Base-by-base conservation (phyloP, 495 filamentous ascomycete genomes). In the Aspergillus incahuasiensis region DNA sequence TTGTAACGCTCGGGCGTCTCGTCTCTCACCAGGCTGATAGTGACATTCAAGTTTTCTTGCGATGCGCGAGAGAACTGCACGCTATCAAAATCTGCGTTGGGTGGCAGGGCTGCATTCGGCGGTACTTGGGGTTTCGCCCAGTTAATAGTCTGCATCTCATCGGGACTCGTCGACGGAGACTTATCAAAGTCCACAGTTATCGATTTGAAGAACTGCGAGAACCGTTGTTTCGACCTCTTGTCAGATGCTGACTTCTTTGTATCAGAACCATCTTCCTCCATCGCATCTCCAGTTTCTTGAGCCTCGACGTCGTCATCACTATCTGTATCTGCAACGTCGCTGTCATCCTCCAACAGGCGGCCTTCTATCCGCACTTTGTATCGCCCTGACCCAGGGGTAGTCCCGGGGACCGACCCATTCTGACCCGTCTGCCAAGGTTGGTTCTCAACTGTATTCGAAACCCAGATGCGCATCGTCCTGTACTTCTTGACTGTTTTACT, bases 141-240 rank as follows among this genome's bases (percentile, higher is more conserved):
- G 68, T 84, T 82, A 48, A 83, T 78, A 38, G 84, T 70, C 53
- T 89, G 81, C 41, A 81, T 70, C 46, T 82, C 75, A 43, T 86
- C 82, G 5, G 75, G 70, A 18, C 63, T 66, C 7, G 63, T 73
- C 30, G 64, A 76, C 60, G 60, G 78, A 32, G 61, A 67, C 44
- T 83, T 84, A 56, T 96, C 90, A 57, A 95, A 92, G 52, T 97
- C 91, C 38, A 97, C 79, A 2, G 82, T 89, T 63, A 99, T 86
- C 7, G 84, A 78, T 69, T 95, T 95, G 83, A 99, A 96, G 74
- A 97, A 99, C 61, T 96, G 88, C 22, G 94, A 96, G 70, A 98
- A 86, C 52, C 86, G 82, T 45, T 77, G 77, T 20, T 72, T 77
- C 7, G 68, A 65, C 52, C 68, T 74, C 54, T 74, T 82, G 9